Percentiles rank a stretch among this genome's conserved stretches.
Conservation (phyloP, 805 yeast genomes). For the Tetrapisispora fleetii region DNA sequence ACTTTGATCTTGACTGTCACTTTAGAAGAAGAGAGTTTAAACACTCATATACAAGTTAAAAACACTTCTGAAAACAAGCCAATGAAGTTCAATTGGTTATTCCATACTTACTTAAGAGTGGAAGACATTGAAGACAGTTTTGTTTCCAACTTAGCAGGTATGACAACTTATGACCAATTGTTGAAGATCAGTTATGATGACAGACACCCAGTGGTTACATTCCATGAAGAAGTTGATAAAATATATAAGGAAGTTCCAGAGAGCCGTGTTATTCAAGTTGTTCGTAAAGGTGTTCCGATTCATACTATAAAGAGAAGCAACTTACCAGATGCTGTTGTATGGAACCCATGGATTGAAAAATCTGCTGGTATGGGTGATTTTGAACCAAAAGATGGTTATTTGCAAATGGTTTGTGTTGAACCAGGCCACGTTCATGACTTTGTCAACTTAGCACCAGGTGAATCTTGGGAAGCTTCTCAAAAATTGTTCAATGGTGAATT, state of each 20-base stretch:
- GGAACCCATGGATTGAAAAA: slow-evolving; percentile 95
- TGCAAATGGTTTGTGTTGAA: slow-evolving; percentile 87
- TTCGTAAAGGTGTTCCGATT: slow-evolving; percentile 58
- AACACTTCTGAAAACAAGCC: slow-evolving; percentile 46
- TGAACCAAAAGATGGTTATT: slow-evolving; percentile 73
- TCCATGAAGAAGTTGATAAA: slow-evolving; percentile 75
- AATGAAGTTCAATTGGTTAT: slow-evolving; percentile 86
- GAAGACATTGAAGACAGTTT: slow-evolving; percentile 69
- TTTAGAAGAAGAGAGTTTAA: slow-evolving; percentile 47
- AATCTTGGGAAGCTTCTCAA: slow-evolving; percentile 68
- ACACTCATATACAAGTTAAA: slow-evolving; percentile 63
- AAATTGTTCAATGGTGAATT: slow-evolving; percentile 46
- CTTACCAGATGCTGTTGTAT: slow-evolving; percentile 68
- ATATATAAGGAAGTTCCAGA: slow-evolving; percentile 58
- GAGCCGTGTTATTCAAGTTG: slow-evolving; percentile 52
- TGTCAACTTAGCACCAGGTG: slow-evolving; percentile 55
- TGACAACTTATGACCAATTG: slow-evolving; percentile 67
- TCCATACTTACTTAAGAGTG: slow-evolving; percentile 79
- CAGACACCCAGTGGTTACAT: slow-evolving; percentile 63
- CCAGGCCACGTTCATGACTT: slow-evolving; percentile 81
- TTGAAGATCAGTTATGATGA: slow-evolving; percentile 51
- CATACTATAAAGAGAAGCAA: slow-evolving; percentile 58
- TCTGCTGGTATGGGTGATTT: slow-evolving; percentile 82
- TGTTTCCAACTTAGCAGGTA: slow-evolving; percentile 71
- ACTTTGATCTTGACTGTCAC: slow-evolving; percentile 63